These are phyloP conservation scores for Neurospora africana DNA, from an alignment of 495 filamentous ascomycete genomes.

Conservation along the genomic window DNA sequence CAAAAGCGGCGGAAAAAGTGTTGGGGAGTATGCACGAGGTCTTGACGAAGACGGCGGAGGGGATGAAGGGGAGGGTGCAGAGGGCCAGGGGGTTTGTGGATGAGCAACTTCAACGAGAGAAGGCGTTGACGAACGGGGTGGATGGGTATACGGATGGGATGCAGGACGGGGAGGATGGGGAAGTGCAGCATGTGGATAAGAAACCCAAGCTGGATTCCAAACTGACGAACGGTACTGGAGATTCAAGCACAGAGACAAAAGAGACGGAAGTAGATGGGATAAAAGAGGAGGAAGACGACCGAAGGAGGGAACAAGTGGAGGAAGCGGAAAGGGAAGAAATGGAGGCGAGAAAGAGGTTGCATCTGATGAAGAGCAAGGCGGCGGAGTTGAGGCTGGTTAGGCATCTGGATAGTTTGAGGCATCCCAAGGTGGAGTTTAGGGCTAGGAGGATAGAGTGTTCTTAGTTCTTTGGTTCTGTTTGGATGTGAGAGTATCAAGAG, in stretches of 20 bases:
- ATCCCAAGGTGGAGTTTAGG: constrained; percentile 49
- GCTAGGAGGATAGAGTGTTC: constrained; percentile 35
- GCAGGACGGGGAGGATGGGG: neutral
- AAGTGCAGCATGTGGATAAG: constrained; percentile 31
- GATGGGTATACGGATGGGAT: constrained; percentile 22
- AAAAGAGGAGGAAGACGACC: constrained; percentile 18
- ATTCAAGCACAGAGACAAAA: neutral
- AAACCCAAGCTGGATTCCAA: constrained; percentile 3
- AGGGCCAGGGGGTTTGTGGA: constrained; percentile 18
- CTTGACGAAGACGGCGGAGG: constrained; percentile 62
- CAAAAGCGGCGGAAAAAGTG: constrained; percentile 73
- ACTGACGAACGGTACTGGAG: neutral
- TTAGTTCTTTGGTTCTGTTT: neutral
- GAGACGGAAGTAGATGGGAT: constrained; percentile 19
- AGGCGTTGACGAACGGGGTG: constrained; percentile 15
- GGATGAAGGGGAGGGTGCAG: constrained; percentile 35
- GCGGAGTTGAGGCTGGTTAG: constrained; percentile 72
- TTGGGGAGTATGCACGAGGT: constrained; percentile 89
- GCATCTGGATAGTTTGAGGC: constrained; percentile 52
- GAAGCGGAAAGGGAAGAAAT: constrained; percentile 15
- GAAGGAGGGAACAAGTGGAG: constrained; percentile 22
- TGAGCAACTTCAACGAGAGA: constrained; percentile 1
- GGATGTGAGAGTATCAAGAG: neutral
- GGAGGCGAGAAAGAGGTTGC: constrained; percentile 49
- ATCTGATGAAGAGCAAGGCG: constrained; percentile 61